A percentile compares a stretch with the other conserved stretches of the same genome.
phyloP scores from a whole-genome alignment of 2,329 filamentous ascomycete genomes.

The Hypoxylon sp. region DNA sequence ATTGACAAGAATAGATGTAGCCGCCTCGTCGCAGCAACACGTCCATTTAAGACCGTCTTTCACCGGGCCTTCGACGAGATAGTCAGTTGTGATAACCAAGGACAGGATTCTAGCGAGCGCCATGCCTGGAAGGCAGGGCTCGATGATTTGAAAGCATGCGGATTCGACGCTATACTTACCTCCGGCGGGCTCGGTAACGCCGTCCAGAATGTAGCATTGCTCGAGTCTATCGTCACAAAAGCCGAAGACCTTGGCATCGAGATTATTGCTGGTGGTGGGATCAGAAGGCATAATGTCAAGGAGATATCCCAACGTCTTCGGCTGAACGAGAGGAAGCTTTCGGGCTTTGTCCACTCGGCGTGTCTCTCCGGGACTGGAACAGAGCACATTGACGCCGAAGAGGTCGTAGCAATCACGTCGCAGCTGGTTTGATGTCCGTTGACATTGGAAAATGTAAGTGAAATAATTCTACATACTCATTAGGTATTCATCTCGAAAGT shows the following conservation, averaged over 20 bases:
- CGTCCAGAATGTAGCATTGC: constrained; percentile 48
- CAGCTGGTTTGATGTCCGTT: constrained; percentile 11
- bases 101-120: neutral
- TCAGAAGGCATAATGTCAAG: constrained; percentile 53
- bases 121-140: constrained; percentile 43
- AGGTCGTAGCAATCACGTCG: constrained; percentile 41
- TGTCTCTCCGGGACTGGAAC: constrained; percentile 44
- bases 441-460: neutral
- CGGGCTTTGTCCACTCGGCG: constrained; percentile 59
- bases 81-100: constrained; percentile 38
- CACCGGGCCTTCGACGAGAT: constrained; percentile 65
- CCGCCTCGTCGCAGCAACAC: constrained; percentile 52
- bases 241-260: constrained; percentile 48
- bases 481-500: neutral
- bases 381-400: constrained; percentile 39
- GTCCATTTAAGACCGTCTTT: constrained; percentile 57
- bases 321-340: constrained; percentile 38
- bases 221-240: constrained; percentile 49
- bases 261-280: constrained; percentile 61
- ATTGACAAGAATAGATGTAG: constrained; percentile 54
- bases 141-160: constrained; percentile 49
- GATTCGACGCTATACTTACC: constrained; percentile 62
- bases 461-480: neutral
- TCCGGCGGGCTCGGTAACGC: constrained; percentile 58
- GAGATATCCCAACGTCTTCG: constrained; percentile 38